Evolutionary conservation across 1,284 basidiomycete species (phyloP).

Genomic region (Puccinia coronata): DNA sequence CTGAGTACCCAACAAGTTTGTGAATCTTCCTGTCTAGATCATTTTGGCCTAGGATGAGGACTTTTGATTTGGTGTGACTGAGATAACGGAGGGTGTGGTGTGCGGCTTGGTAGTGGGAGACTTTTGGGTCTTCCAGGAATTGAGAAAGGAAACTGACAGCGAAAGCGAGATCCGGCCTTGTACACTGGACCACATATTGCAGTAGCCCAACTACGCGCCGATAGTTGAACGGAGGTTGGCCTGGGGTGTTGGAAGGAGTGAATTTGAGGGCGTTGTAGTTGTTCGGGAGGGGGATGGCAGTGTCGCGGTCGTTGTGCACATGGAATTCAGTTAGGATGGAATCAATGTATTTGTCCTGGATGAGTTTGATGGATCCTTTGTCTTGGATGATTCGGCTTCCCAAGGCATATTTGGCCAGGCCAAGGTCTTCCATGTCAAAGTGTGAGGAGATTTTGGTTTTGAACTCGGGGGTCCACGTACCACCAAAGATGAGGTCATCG

Average conservation of each 20-base stretch:
- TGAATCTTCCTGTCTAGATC: too few relatives aligned
- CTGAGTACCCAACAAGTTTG: too few relatives aligned
- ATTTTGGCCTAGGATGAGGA: too few relatives aligned
- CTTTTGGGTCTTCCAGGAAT: not conserved
- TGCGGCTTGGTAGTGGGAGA: too few relatives aligned
- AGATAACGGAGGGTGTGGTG: too few relatives aligned
- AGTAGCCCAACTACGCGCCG: not conserved
- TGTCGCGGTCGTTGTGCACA: not conserved
- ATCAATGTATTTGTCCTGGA: conserved; percentile 5
- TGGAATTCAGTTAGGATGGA: not conserved
- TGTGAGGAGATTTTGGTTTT: conserved; percentile 19
- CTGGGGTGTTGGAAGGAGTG: too few relatives aligned
- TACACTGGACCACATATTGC: conserved; percentile 24
- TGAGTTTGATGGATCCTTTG: not conserved
- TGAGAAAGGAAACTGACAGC: not conserved
- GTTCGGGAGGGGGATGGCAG: not conserved
- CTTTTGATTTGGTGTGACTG: too few relatives aligned
- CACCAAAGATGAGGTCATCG: not conserved
- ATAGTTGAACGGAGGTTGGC: not conserved
- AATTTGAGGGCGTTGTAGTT: not conserved
- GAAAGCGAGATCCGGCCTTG: not conserved
- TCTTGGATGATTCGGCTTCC: not conserved
- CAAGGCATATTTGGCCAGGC: too few relatives aligned
- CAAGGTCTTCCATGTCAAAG: too few relatives aligned
- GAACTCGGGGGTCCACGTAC: not conserved